phyloP scores from a whole-genome alignment of 208 protist genomes.

The Balamuthia mandrillaris region DNA sequence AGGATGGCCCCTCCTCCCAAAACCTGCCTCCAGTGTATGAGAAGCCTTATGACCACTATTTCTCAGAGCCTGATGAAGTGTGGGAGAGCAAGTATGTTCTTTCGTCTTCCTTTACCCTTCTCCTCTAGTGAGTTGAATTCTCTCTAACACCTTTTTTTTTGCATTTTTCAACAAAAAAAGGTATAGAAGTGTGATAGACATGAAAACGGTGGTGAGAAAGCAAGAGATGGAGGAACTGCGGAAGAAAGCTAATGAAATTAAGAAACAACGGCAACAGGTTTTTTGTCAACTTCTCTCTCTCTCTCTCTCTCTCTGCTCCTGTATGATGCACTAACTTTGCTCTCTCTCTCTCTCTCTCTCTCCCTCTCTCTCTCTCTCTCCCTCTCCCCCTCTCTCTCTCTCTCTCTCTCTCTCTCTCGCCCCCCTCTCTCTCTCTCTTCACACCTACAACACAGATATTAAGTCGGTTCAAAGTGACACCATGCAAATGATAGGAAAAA shows the following conservation, averaged over 20 bases:
- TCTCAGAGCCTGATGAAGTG: conserved; percentile 18
- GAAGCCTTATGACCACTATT: conserved; percentile 38
- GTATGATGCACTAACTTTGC: not conserved
- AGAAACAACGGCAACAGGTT: not conserved
- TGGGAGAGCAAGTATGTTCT: conserved; percentile 9
- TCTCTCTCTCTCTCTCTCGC: not conserved
- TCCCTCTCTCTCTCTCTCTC: not conserved
- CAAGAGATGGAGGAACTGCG: not conserved
- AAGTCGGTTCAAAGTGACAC: no score
- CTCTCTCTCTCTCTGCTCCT: not conserved
- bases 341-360: not conserved
- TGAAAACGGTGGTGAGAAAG: not conserved
- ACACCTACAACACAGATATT: no score
- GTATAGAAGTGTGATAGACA: not conserved
- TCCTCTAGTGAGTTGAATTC: not conserved
- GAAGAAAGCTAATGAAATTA: conserved; percentile 1
- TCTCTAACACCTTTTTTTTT: not conserved
- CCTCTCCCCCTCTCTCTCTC: not conserved
- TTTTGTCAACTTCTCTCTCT: not conserved
- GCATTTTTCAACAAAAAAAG: not conserved
- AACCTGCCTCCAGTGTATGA: not conserved
- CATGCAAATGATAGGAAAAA: no score
- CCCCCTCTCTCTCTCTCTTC: not conserved
- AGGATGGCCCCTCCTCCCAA: conserved; percentile 3
- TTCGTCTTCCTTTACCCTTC: not conserved